Evolutionary conservation across 805 yeast species (phyloP).

Genomic region (Kazachstania kunashirensis): DNA sequence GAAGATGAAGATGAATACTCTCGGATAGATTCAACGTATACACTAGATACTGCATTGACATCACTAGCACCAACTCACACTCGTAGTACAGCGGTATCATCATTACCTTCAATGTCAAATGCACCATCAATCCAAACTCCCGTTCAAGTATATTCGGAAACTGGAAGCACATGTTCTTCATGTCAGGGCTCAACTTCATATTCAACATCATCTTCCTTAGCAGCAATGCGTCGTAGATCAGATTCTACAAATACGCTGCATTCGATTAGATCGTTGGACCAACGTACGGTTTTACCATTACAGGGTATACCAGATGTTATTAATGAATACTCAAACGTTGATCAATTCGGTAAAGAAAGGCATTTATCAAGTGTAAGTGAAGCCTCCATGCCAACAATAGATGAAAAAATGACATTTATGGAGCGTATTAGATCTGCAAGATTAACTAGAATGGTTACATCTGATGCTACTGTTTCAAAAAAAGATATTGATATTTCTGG

Average conservation of each 20-base stretch:
- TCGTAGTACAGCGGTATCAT: background rate
- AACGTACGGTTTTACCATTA: slow-evolving; percentile 30
- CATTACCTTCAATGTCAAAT: slow-evolving; percentile 1
- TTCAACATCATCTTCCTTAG: background rate
- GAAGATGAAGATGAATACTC: too few relatives aligned
- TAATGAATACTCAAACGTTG: slow-evolving; percentile 34
- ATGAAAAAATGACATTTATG: slow-evolving; percentile 3
- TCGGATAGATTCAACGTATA: background rate
- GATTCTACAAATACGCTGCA: background rate
- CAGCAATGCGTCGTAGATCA: background rate
- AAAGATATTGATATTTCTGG: slow-evolving; percentile 26
- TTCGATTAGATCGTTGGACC: slow-evolving; percentile 15
- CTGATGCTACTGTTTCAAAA: slow-evolving; percentile 26
- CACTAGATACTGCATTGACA: background rate
- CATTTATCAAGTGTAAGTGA: background rate
- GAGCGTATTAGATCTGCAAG: slow-evolving; percentile 16
- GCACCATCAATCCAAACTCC: background rate
- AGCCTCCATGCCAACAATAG: background rate
- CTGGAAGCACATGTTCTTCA: background rate
- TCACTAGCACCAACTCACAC: slow-evolving; percentile 3
- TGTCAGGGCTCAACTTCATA: background rate
- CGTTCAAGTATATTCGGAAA: background rate
- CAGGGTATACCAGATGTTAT: slow-evolving; percentile 39
- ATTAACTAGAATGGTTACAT: slow-evolving; percentile 25
- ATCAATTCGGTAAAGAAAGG: slow-evolving; percentile 23